Evolutionary conservation across 2,329 filamentous ascomycete species (phyloP), one percentile per base, ranked within the genome.

Genomic region (Fusarium coffeatum): DNA sequence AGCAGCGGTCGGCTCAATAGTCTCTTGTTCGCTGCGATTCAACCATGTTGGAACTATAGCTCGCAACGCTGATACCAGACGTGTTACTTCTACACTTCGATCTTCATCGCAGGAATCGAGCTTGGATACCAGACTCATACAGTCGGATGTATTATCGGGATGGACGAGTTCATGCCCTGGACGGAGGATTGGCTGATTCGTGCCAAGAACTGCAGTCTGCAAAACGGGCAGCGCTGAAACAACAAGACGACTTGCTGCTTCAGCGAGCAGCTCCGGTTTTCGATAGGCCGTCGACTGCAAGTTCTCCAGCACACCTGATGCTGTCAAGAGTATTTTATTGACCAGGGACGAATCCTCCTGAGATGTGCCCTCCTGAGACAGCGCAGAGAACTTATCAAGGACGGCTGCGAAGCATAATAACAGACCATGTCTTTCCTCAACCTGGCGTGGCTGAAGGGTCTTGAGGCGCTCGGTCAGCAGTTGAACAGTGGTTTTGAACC

Each of bases 341-440:
- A 75, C 68, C 5, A 80, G 60, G 5, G 76, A 58, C 15, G 71
- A 53, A 10, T 71, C 57, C 15, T 77, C 48, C 13, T 75, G 54
- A 12, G 47, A 37, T 32, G 48, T 18, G 22, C 41, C 57, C 22
- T 61, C 22, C 6, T 53, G 58, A 7, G 76, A 48, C 22, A 83
- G 61, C 6, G 71, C 73, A 1, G 84, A 82, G 13, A 87, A 72
- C 8, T 78, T 77, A 54, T 89, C 84, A 6, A 90, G 74, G 1
- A 91, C 80, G 8, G 87, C 83, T 3, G 90, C 86, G n/a, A 92
- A 79, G 30, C 86, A 86, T 10, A 91, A 78, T 1, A 92, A 74
- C 7, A 93, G 78, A 0, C 92, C 92, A 74, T 94, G 92, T 3
- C 89, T 83, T 74, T 92, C 89, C 74, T 93, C 90, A 4, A 90